Evolutionary conservation across 805 yeast genomes (phyloP).

Genomic region (Ogataea siamensis): DNA sequence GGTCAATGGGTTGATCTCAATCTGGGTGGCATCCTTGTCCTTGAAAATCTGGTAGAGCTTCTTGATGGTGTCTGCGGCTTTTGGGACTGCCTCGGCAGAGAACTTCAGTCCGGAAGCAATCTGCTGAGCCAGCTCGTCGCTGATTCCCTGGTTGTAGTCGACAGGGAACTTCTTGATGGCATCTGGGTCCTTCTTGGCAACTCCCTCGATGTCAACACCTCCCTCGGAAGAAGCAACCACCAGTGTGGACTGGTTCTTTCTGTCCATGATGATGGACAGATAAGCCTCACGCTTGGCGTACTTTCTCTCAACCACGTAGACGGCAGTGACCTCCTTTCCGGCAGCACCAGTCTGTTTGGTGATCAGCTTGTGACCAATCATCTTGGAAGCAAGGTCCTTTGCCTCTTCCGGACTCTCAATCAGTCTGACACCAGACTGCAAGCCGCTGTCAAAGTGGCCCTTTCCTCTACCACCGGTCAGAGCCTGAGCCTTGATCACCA

Average conservation of each 20-base stretch:
- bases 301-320: slow-evolving; percentile 92
- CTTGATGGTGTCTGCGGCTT: slow-evolving; percentile 84
- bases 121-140: slow-evolving; percentile 68
- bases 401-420: slow-evolving; percentile 85
- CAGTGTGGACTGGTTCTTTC: slow-evolving; percentile 84
- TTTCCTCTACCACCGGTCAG: slow-evolving; percentile 99
- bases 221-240: slow-evolving; percentile 97
- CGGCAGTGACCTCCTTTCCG: slow-evolving; percentile 96
- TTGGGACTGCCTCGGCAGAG: slow-evolving; percentile 69
- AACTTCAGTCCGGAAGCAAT: slow-evolving; percentile 83
- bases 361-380: slow-evolving; percentile 89
- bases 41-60: slow-evolving; percentile 84
- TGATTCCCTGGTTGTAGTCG: slow-evolving; percentile 74
- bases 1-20: slow-evolving; percentile 96
- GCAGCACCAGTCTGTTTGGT: slow-evolving; percentile 98
- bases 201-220: slow-evolving; percentile 99
- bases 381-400: slow-evolving; percentile 76
- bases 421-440: slow-evolving; percentile 94
- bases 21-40: slow-evolving; percentile 95
- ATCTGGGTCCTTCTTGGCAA: slow-evolving; percentile 85
- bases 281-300: slow-evolving; percentile 94
- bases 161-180: slow-evolving; percentile 89
- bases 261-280: slow-evolving; percentile 91
- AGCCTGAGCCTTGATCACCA: slow-evolving; percentile 98
- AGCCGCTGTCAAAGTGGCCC: slow-evolving; percentile 94